Evolutionary conservation across 495 filamentous ascomycete species (phyloP).

Genomic region (Podospora sp.): DNA sequence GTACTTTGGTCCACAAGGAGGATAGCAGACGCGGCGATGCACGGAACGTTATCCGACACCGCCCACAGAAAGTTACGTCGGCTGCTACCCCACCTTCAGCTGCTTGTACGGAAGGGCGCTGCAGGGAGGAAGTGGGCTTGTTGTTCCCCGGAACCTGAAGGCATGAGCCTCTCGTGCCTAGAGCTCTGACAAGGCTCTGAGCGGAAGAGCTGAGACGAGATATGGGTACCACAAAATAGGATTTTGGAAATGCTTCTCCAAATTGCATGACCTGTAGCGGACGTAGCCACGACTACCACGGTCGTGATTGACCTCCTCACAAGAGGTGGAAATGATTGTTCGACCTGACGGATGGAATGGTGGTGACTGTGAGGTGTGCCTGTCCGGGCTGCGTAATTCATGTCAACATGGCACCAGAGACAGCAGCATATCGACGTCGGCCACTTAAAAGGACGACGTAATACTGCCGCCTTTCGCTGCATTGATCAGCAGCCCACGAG

Average conservation of each 20-base stretch:
- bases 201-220: neutral
- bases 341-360: neutral
- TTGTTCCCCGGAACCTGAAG: neutral
- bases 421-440: constrained; percentile 20
- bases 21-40: too few relatives aligned
- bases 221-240: neutral
- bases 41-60: neutral
- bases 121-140: neutral
- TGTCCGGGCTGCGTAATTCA: constrained; percentile 4
- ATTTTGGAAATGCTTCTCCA: neutral
- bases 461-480: constrained; percentile 29
- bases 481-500: constrained; percentile 15
- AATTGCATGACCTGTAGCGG: neutral
- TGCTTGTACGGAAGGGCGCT: neutral
- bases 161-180: neutral
- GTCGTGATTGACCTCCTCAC: neutral
- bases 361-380: neutral
- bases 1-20: neutral
- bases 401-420: constrained; percentile 9
- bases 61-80: neutral
- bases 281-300: neutral
- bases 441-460: constrained; percentile 31
- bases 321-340: too few relatives aligned
- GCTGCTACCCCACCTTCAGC: neutral
- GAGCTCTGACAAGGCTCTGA: neutral